These are phyloP conservation scores for Logfia minima DNA, from an alignment of 129 eudicot genomes.

Conservation along the genomic window DNA sequence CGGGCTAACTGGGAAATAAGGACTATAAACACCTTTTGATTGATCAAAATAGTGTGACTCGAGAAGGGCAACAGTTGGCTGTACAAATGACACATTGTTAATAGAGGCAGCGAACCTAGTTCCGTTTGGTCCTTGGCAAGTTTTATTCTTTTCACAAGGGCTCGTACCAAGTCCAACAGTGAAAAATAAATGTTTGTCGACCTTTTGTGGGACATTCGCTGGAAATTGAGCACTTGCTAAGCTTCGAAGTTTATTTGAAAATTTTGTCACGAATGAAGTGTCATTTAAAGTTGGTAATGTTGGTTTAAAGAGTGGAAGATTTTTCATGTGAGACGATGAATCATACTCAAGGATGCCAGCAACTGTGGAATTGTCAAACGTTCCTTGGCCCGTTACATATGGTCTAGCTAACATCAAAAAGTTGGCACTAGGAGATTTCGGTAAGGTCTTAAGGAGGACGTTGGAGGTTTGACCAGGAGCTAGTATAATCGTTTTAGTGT, in stretches of 20 bases:
- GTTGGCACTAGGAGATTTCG: background rate
- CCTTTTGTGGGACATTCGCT: background rate
- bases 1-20: background rate
- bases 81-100: slow-evolving; percentile 6
- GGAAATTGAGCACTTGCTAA: background rate
- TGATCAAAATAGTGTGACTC: background rate
- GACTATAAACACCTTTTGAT: slow-evolving; percentile 8
- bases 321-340: background rate
- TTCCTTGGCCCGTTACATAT: background rate
- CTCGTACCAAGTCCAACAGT: background rate
- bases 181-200: background rate
- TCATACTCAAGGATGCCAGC: background rate
- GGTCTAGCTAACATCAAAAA: background rate
- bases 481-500: background rate
- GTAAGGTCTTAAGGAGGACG: background rate
- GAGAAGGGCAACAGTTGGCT: slow-evolving; percentile 7
- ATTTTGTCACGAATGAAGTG: background rate
- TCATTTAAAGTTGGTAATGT: background rate
- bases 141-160: background rate
- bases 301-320: slow-evolving; percentile 2
- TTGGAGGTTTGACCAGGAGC: slow-evolving; percentile 4
- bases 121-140: slow-evolving; percentile 9
- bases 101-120: background rate
- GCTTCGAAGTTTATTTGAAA: background rate
- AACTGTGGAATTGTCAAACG: background rate